Evolutionary conservation across 805 yeast genomes (phyloP).

Genomic region (Wickerhamiella slavikovae): DNA sequence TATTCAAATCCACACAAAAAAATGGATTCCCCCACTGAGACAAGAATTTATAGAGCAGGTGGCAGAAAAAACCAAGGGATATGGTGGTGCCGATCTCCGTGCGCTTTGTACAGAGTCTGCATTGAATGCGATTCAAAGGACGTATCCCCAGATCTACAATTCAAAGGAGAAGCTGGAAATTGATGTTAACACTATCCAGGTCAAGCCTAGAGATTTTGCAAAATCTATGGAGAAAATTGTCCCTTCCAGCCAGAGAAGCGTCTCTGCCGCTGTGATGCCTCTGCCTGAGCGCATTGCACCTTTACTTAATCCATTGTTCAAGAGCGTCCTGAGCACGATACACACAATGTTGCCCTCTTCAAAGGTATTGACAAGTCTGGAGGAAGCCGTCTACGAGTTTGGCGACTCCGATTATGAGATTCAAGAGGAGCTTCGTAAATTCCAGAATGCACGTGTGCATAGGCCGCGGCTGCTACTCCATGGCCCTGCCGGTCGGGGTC

Average conservation of each 20-base stretch:
- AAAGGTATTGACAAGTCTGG: slow-evolving; percentile 35
- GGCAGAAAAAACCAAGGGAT: slow-evolving; percentile 76
- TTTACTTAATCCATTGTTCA: slow-evolving; percentile 32
- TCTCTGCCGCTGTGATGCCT: slow-evolving; percentile 44
- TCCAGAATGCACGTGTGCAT: slow-evolving; percentile 43
- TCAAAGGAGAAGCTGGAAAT: slow-evolving; percentile 53
- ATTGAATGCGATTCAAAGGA: slow-evolving; percentile 70
- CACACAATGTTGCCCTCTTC: slow-evolving; percentile 39
- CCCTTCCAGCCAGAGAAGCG: slow-evolving; percentile 80
- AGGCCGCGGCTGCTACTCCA: slow-evolving; percentile 61
- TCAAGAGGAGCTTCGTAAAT: slow-evolving; percentile 40
- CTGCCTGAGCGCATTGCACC: slow-evolving; percentile 56
- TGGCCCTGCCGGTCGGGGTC: slow-evolving; percentile 70
- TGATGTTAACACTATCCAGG: slow-evolving; percentile 49
- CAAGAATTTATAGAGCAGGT: slow-evolving; percentile 38
- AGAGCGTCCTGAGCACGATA: slow-evolving; percentile 26
- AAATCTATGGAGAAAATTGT: slow-evolving; percentile 67
- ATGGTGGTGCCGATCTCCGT: slow-evolving; percentile 92
- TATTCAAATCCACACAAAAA: slow-evolving; percentile 63
- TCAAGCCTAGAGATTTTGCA: slow-evolving; percentile 68
- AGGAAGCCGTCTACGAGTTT: slow-evolving; percentile 48
- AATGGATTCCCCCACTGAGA: slow-evolving; percentile 64
- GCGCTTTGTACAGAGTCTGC: slow-evolving; percentile 96
- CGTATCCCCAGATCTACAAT: slow-evolving; percentile 79
- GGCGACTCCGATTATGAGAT: slow-evolving; percentile 28